phyloP scores from a whole-genome alignment of 2,329 filamentous ascomycete genomes.

The Colletotrichum orchidophilum region DNA sequence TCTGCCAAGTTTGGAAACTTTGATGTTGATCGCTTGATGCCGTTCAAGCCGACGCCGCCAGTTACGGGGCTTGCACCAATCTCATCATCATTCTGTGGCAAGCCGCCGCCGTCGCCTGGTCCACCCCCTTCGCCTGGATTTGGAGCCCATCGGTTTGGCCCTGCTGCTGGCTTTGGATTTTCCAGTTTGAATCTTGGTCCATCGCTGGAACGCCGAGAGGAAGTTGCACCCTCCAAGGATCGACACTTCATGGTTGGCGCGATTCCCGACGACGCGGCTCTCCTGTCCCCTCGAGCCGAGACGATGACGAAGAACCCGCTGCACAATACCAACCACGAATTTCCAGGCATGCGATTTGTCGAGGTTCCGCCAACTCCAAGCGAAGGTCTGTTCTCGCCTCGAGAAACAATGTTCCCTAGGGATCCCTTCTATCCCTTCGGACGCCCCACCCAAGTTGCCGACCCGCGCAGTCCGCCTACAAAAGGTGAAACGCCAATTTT shows the following conservation, averaged over 20 bases:
- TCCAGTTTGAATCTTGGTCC: constrained; percentile 46
- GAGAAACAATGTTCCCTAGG: constrained; percentile 61
- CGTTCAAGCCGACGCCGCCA: constrained; percentile 48
- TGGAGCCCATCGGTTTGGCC: constrained; percentile 49
- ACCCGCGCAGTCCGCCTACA: constrained; percentile 80
- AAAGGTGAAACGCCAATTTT: constrained; percentile 79
- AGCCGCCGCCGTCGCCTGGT: constrained; percentile 57
- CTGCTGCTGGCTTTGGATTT: constrained; percentile 52
- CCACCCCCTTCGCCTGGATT: constrained; percentile 58
- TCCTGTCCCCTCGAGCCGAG: constrained; percentile 77
- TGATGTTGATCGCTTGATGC: constrained; percentile 45
- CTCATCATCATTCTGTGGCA: constrained; percentile 42
- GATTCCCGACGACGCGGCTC: constrained; percentile 58
- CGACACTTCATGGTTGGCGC: constrained; percentile 48
- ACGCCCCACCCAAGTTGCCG: constrained; percentile 61
- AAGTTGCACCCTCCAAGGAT: constrained; percentile 39
- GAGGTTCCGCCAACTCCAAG: constrained; percentile 62
- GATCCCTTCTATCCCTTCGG: constrained; percentile 63
- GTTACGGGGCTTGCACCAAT: constrained; percentile 41
- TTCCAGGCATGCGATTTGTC: constrained; percentile 61
- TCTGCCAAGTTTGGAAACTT: constrained; percentile 52
- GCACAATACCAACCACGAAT: constrained; percentile 54
- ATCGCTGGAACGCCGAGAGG: constrained; percentile 37
- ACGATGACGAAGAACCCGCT: constrained; percentile 78
- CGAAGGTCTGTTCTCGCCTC: constrained; percentile 64